phyloP scores from a whole-genome alignment of 2,329 filamentous ascomycete species.

The Colletotrichum aenigma region DNA sequence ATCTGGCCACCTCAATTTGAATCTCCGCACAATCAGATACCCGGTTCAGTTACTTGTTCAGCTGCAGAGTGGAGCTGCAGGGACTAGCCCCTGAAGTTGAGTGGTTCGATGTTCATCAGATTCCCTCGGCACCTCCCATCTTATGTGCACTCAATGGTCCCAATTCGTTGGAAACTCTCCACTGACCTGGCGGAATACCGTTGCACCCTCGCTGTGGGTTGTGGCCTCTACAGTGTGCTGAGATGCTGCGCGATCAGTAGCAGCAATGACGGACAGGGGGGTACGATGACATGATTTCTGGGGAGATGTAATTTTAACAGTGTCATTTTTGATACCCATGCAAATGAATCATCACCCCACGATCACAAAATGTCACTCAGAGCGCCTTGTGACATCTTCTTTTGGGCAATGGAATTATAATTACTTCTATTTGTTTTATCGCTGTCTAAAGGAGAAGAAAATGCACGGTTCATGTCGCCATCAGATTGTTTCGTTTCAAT shows the following conservation, averaged over 20 bases:
- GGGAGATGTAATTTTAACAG: not conserved
- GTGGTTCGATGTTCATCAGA: not conserved
- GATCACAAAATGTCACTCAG: not conserved
- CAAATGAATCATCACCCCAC: not conserved
- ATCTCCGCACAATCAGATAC: not conserved
- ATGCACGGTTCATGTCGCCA: not conserved
- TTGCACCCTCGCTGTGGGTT: not conserved
- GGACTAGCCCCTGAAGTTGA: not conserved
- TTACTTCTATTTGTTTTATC: not conserved
- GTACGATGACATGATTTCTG: not conserved
- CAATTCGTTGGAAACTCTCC: rapidly evolving
- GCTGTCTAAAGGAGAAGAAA: not conserved
- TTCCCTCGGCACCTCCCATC: not conserved
- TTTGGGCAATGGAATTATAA: not conserved
- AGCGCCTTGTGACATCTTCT: not conserved
- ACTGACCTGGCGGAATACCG: not conserved
- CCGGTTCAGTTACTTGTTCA: not conserved
- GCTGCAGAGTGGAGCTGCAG: not conserved
- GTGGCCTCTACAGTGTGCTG: not conserved
- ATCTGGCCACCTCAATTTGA: not conserved
- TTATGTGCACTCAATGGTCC: not conserved
- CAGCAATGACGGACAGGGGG: not conserved
- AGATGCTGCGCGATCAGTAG: not conserved
- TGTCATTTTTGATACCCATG: not conserved
- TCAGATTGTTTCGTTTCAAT: not conserved